Evolutionary conservation across 2,329 filamentous ascomycete species (phyloP).

Genomic region (Iodosphaeria phyllophila): DNA sequence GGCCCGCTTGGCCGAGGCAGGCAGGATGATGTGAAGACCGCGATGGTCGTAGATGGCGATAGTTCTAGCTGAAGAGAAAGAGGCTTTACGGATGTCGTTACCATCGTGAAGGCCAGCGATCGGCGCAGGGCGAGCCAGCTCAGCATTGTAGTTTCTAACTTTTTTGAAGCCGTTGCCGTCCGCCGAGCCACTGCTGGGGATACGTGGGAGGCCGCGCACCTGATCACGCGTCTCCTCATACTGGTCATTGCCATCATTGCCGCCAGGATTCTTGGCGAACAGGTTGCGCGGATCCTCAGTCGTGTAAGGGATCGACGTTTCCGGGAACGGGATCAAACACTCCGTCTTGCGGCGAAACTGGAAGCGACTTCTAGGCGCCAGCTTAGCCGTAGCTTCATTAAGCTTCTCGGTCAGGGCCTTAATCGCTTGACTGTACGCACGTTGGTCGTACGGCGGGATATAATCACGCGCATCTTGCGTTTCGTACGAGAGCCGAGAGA

Average conservation of each 20-base stretch:
- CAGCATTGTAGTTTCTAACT: constrained; percentile 37
- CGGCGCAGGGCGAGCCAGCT: constrained; percentile 24
- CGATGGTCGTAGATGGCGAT: constrained; percentile 49
- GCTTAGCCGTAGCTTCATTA: constrained; percentile 44
- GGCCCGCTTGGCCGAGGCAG: constrained; percentile 48
- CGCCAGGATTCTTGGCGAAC: background rate
- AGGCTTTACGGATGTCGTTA: constrained; percentile 32
- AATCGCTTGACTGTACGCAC: constrained; percentile 68
- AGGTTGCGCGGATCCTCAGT: too few relatives aligned
- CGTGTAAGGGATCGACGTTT: too few relatives aligned
- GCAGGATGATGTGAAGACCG: constrained; percentile 59
- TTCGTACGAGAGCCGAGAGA: constrained; percentile 64
- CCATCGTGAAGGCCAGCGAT: too few relatives aligned
- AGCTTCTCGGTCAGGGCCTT: constrained; percentile 67
- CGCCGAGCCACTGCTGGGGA: constrained; percentile 3
- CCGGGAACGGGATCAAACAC: too few relatives aligned
- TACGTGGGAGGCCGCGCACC: constrained; percentile 1
- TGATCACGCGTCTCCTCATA: too few relatives aligned
- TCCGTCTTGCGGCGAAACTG: constrained; percentile 60
- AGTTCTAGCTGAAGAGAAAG: constrained; percentile 40
- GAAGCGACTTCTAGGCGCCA: constrained; percentile 64
- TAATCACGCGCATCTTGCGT: constrained; percentile 70
- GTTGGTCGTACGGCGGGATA: constrained; percentile 77
- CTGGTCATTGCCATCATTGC: background rate
- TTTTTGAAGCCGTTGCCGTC: too few relatives aligned